Percentiles rank a stretch among this genome's conserved stretches.
Evolutionary conservation across 2,329 filamentous ascomycete genomes (phyloP).

Genomic region (Annulohypoxylon truncatum): DNA sequence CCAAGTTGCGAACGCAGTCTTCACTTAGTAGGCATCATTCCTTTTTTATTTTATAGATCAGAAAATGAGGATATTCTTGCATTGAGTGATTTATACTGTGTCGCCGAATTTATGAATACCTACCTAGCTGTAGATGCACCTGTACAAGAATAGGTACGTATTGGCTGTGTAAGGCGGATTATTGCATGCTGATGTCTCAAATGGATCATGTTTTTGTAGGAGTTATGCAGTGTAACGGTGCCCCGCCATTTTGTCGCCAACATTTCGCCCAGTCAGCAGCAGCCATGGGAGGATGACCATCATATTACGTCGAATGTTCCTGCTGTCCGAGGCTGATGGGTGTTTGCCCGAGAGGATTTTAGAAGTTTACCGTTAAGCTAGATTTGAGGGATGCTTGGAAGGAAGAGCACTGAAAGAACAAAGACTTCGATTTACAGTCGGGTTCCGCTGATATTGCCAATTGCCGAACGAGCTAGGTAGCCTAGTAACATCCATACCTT

Average conservation of each 20-base stretch:
- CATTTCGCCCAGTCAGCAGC: not conserved
- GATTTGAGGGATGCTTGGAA: not conserved
- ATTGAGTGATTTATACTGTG: conserved; percentile 14
- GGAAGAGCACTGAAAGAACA: conserved; percentile 13
- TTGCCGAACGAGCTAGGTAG: not conserved
- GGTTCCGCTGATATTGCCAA: not conserved
- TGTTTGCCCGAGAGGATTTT: conserved; percentile 9
- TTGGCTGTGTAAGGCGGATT: not conserved
- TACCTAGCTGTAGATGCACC: too few relatives aligned
- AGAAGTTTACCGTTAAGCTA: not conserved
- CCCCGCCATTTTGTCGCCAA: conserved; percentile 28
- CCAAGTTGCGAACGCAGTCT: conserved; percentile 34
- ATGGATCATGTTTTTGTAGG: not conserved
- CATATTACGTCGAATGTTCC: conserved; percentile 40
- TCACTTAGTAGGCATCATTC: conserved; percentile 20
- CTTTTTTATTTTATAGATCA: conserved; percentile 15
- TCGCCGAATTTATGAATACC: not conserved
- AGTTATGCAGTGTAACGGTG: conserved; percentile 28
- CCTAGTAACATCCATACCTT: not conserved
- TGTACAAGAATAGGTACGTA: not conserved
- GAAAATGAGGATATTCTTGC: conserved; percentile 19
- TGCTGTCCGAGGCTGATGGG: conserved; percentile 13
- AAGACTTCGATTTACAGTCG: conserved; percentile 10
- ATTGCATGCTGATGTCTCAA: not conserved
- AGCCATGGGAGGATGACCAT: conserved; percentile 30